Percentiles rank a stretch among this genome's conserved stretches.
Conservation (phyloP, 441 rosid species). For the Cnidoscolus chayamansa region DNA sequence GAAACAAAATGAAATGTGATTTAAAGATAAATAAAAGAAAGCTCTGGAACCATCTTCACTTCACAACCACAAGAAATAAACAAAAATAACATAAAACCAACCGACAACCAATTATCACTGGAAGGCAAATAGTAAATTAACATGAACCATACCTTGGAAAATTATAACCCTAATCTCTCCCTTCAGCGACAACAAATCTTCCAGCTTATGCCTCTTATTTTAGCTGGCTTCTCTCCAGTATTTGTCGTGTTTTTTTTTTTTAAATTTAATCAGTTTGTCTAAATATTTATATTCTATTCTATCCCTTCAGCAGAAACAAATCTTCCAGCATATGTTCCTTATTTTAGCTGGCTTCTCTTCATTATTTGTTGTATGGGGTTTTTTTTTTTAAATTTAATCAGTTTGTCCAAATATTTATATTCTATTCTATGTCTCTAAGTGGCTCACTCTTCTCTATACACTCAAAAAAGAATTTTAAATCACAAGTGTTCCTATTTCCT, state of each 20-base stretch:
- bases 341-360: not conserved
- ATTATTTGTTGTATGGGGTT: not conserved
- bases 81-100: not conserved
- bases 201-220: not conserved
- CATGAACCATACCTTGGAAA: not conserved
- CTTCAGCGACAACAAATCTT: not conserved
- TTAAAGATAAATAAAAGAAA: not conserved
- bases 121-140: not conserved
- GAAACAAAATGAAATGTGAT: not conserved
- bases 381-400: not conserved
- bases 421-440: not conserved
- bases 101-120: not conserved
- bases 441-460: not conserved
- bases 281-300: not conserved
- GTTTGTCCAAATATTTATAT: not conserved
- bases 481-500: constrained; percentile 1
- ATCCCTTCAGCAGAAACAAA: not conserved
- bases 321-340: not conserved
- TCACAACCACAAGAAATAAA: not conserved
- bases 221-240: not conserved
- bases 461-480: not conserved
- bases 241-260: not conserved
- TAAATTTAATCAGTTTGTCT: not conserved
- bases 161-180: not conserved
- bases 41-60: not conserved